These are phyloP conservation scores for Alloteropsis semialata DNA, from an alignment of 176 grass and related monocot genomes.

Conservation along the genomic window DNA sequence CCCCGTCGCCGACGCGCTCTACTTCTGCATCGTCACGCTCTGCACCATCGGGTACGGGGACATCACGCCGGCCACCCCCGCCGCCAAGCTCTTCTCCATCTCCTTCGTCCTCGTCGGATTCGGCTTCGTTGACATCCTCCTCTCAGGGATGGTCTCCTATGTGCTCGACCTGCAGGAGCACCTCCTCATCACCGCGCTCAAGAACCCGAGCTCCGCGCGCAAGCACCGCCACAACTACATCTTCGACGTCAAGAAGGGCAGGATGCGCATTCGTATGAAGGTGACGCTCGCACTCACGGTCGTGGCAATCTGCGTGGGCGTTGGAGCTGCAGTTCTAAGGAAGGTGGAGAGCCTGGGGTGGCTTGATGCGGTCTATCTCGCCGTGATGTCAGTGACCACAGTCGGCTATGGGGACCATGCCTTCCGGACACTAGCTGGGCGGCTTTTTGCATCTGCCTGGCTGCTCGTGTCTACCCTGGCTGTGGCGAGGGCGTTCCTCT, in stretches of 20 bases:
- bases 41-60: constrained; percentile 95
- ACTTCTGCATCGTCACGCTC: constrained; percentile 98
- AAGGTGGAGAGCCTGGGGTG: constrained; percentile 67
- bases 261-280: constrained; percentile 90
- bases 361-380: constrained; percentile 77
- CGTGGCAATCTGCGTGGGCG: constrained; percentile 63
- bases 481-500: constrained; percentile 83
- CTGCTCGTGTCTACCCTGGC: constrained; percentile 86
- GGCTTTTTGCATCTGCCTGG: constrained; percentile 81
- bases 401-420: constrained; percentile 86
- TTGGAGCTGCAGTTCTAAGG: constrained; percentile 66
- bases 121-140: constrained; percentile 88
- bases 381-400: constrained; percentile 93
- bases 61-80: constrained; percentile 77
- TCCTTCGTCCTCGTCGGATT: constrained; percentile 82
- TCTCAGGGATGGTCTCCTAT: constrained; percentile 88
- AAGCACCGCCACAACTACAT: constrained; percentile 69
- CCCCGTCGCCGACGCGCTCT: constrained; percentile 86
- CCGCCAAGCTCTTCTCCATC: constrained; percentile 89
- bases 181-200: constrained; percentile 75
- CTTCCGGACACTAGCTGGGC: constrained; percentile 57
- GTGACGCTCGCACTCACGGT: constrained; percentile 64
- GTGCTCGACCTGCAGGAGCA: constrained; percentile 93
- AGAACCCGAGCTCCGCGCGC: constrained; percentile 38
- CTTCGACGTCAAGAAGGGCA: constrained; percentile 88